Evolutionary conservation across 2,329 filamentous ascomycete species (phyloP), one percentile per base, ranked within the genome.

Genomic region (Exophiala sideris): DNA sequence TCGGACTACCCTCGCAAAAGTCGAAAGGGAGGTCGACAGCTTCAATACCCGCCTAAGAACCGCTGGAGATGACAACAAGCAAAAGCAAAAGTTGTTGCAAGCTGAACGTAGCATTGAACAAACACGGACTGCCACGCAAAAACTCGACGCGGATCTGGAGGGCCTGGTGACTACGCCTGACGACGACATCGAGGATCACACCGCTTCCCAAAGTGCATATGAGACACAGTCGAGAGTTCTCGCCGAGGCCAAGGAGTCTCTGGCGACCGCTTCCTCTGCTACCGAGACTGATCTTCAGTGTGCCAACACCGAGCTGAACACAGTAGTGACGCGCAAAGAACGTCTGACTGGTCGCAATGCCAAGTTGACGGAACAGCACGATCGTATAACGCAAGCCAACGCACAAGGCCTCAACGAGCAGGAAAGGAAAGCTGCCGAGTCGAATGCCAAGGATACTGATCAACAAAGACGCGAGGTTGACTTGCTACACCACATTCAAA

Each of bases 61-160:
- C 51, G 79, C 79, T 59, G 80, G 79, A 48, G 79, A 79, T 62
- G 83, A 86, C 64, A 83, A 84, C 62, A 76, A 80, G 57, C 81
- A 84, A 67, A 79, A 79, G 59, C 81, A 84, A 64, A 79, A 82
- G 58, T 78, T 81, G 35, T 71, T 81, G 57, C 83, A 86, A 63
- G 75, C 85, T 56, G 81, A 79, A 59, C 80, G 84, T 62, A 83
- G 79, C 59, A 83, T 84, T 60, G 77, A 76, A 51, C 82, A 85
- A 67, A 83, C 82, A 3, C 82, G 86, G 62, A 82, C 85, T 63
- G 79, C 80, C 24, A 79, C 79, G n/a, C 73, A 73, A 33, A 76
- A 75, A 35, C 71, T 85, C 34, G 75, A 79, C 52, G 65, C 67
- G 45, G 78, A 84, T 63, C 74, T 82, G 12, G 79, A 80, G 52